These are phyloP conservation scores for Calonectria fujianensis DNA, from an alignment of 2,329 filamentous ascomycete genomes.

Conservation along the genomic window DNA sequence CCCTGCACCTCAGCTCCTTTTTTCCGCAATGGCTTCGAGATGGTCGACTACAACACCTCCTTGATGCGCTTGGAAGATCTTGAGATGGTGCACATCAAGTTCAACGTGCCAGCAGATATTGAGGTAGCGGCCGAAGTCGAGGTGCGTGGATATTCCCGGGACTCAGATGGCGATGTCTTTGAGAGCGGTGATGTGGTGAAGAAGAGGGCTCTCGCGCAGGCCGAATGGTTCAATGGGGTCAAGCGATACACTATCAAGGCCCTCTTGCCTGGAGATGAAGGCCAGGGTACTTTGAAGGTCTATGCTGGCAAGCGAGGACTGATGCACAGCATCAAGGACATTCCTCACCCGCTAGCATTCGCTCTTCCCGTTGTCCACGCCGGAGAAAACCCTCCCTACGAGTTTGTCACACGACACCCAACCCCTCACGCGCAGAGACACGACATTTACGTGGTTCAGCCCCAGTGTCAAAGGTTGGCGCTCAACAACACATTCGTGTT, in stretches of 20 bases:
- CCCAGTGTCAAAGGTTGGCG: slow-evolving; percentile 90
- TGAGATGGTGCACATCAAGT: slow-evolving; percentile 92
- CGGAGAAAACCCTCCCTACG: slow-evolving; percentile 94
- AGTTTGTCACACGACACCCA: slow-evolving; percentile 93
- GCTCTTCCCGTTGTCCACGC: slow-evolving; percentile 92
- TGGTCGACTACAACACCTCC: slow-evolving; percentile 94
- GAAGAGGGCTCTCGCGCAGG: slow-evolving; percentile 92
- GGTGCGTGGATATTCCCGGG: slow-evolving; percentile 85
- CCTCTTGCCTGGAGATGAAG: slow-evolving; percentile 92
- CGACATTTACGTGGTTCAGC: slow-evolving; percentile 97
- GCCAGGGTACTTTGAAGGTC: slow-evolving; percentile 89
- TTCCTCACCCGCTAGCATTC: slow-evolving; percentile 92
- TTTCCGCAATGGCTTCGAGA: slow-evolving; percentile 87
- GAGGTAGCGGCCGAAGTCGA: slow-evolving; percentile 96
- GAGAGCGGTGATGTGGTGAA: slow-evolving; percentile 91
- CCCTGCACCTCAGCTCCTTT: slow-evolving; percentile 91
- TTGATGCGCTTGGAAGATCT: slow-evolving; percentile 90
- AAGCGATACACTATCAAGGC: slow-evolving; percentile 97
- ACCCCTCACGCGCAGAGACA: slow-evolving; percentile 98
- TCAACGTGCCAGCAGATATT: slow-evolving; percentile 91
- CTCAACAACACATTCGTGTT: slow-evolving; percentile 99
- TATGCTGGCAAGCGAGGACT: slow-evolving; percentile 96
- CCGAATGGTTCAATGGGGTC: slow-evolving; percentile 89
- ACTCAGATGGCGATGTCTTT: slow-evolving; percentile 93
- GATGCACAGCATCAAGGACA: slow-evolving; percentile 98